Base-by-base conservation (phyloP, 345 rosid genomes). In the Pistacia vera region DNA sequence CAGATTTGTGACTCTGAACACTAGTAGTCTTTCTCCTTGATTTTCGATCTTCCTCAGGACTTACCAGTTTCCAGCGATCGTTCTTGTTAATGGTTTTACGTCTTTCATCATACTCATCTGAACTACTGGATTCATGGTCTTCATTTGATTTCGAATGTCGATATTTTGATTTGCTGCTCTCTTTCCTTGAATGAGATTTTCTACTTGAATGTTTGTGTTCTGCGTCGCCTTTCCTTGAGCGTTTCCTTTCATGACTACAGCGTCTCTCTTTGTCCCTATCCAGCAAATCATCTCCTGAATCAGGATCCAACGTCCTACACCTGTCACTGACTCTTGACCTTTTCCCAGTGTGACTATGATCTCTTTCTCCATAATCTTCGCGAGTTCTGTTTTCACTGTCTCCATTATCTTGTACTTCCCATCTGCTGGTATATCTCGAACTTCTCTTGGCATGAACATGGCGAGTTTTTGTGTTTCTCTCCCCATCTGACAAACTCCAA, bases 1-100 rank as follows among this genome's bases (percentile, higher is more conserved):
- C 22, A 48, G 22, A 68, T 2, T 46, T 44, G 2, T 4, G 51
- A 52, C 44, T 48, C 30, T 8, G 71, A 48, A 54, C 36, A 4
- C 68, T 56, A 46, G 13, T 5, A 30, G n/a, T 71, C 72, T n/a
- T 22, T 70, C 77, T 35, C 36, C 14, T 33, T 30, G 36, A 33
- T 52, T 38, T 38, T 33, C 8, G 5, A 41, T 70, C 70, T 68
- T 72, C 20, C 38, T 75, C 73, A 46, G 61, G 33, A 28, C 75
- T 77, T 56, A 56, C 68, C 49, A 79, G 81, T 57, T 77, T 46
- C 87, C 84, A 81, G n/a, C 81, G 72, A 73, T 81, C 81, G 66
- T 35, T 55, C 22, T 46, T 68, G 6, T 28, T 38, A 35, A 22
- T 51, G 71, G 67, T 68, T 49, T 28, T 33, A 28, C 2, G 16